These are phyloP conservation scores for Cinchona pubescens DNA, from an alignment of 257 asterid genomes.

Conservation along the genomic window DNA sequence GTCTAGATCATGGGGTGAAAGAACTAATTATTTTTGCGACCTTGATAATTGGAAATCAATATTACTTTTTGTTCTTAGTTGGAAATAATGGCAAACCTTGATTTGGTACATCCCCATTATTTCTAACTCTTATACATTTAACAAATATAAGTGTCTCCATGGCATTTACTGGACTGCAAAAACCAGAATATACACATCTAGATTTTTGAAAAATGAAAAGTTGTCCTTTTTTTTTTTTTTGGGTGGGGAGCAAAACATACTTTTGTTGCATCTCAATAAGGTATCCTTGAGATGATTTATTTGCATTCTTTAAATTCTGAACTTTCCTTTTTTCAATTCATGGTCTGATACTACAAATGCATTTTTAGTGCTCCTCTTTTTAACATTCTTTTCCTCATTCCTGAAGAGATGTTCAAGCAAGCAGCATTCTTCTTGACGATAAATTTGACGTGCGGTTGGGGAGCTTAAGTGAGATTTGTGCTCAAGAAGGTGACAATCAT, in stretches of 20 bases:
- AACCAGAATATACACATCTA: too few relatives aligned
- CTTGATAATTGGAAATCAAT: too few relatives aligned
- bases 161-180: too few relatives aligned
- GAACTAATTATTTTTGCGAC: neutral
- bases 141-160: too few relatives aligned
- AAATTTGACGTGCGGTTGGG: constrained; percentile 93
- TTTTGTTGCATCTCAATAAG: neutral
- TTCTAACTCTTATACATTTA: too few relatives aligned
- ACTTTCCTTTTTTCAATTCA: neutral
- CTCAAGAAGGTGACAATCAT: constrained; percentile 77
- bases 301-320: neutral
- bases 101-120: too few relatives aligned
- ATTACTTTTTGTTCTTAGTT: too few relatives aligned
- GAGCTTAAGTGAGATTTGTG: constrained; percentile 80
- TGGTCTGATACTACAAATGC: neutral
- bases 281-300: too few relatives aligned
- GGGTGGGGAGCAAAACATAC: too few relatives aligned
- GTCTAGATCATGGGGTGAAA: neutral
- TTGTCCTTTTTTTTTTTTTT: neutral
- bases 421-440: constrained; percentile 96
- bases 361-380: neutral
- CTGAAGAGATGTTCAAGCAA: constrained; percentile 90
- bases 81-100: too few relatives aligned
- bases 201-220: too few relatives aligned
- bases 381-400: constrained; percentile 19